Percentiles rank a stretch among this genome's conserved stretches.
These are phyloP conservation scores for Coriaria nepalensis DNA, from an alignment of 306 rosid species.

Conservation along the genomic window DNA sequence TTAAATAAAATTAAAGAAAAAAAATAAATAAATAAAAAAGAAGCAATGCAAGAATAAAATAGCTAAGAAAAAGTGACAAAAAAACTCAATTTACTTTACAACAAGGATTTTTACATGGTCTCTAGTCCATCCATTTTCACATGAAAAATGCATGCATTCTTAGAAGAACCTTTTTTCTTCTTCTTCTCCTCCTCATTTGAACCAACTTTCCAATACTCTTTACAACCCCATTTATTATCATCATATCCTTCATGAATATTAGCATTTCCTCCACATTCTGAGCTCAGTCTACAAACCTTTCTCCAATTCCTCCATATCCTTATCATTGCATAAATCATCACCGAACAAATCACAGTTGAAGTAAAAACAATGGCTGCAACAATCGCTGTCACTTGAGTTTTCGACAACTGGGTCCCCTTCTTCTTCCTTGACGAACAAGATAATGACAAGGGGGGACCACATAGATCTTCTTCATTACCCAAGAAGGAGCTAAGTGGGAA, in stretches of 20 bases:
- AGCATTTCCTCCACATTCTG: slow-evolving; percentile 33
- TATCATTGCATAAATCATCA: slow-evolving; percentile 62
- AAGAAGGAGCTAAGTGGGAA: slow-evolving; percentile 71
- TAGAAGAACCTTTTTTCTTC: slow-evolving; percentile 43
- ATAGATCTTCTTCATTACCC: slow-evolving; percentile 39
- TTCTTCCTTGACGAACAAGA: slow-evolving; percentile 35
- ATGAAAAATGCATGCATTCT: slow-evolving; percentile 34
- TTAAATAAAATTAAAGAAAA: too few species aligned
- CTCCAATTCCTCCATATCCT: slow-evolving; percentile 96
- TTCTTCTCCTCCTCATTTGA: slow-evolving; percentile 40
- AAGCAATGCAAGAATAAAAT: too few species aligned
- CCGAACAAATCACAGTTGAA: slow-evolving; percentile 56
- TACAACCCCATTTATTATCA: slow-evolving; percentile 30
- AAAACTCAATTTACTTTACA: too few species aligned
- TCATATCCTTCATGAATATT: slow-evolving; percentile 25
- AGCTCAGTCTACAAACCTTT: slow-evolving; percentile 47
- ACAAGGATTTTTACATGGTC: slow-evolving; percentile 18
- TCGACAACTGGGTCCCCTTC: slow-evolving; percentile 34
- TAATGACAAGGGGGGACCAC: slow-evolving; percentile 54
- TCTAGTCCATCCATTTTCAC: slow-evolving; percentile 31
- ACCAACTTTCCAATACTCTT: slow-evolving; percentile 69
- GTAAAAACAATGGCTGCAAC: slow-evolving; percentile 66
- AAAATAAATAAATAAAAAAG: too few species aligned
- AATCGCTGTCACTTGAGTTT: slow-evolving; percentile 44
- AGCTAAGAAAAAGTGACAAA: too few species aligned